These are phyloP conservation scores for Diaporthe longicolla DNA, from an alignment of 2,329 filamentous ascomycete species.

Conservation along the genomic window DNA sequence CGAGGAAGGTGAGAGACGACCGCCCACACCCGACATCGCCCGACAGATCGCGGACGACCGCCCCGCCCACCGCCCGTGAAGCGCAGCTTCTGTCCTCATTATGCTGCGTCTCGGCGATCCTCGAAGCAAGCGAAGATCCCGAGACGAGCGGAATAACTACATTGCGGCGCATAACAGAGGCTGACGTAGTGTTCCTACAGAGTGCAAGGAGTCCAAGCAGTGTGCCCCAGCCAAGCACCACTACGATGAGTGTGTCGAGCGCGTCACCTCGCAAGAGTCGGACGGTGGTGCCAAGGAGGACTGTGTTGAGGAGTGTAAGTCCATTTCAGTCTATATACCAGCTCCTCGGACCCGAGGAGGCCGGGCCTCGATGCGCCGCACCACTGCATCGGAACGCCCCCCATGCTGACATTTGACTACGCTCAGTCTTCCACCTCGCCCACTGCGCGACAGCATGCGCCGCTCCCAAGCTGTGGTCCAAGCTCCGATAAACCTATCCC, in stretches of 20 bases:
- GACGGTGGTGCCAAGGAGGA: conserved; percentile 86
- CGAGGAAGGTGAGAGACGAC: conserved; percentile 84
- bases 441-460: conserved; percentile 96
- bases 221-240: conserved; percentile 95
- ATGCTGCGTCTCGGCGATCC: neutral
- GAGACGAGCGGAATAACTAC: neutral
- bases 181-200: conserved; percentile 62
- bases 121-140: neutral
- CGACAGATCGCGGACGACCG: neutral
- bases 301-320: conserved; percentile 99
- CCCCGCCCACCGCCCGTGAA: neutral
- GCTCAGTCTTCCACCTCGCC: conserved; percentile 96
- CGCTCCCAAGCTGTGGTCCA: conserved; percentile 93
- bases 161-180: conserved; percentile 4
- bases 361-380: neutral
- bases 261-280: conserved; percentile 80
- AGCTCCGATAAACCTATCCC: conserved; percentile 82
- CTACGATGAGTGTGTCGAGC: conserved; percentile 97
- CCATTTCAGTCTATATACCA: neutral
- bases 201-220: conserved; percentile 88
- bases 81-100: neutral
- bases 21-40: conserved; percentile 14
- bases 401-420: conserved; percentile 34
- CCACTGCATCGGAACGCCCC: neutral
- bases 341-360: neutral